Evolutionary conservation across 208 protist species (phyloP).

Genomic region (Trypanosoma melophagium): DNA sequence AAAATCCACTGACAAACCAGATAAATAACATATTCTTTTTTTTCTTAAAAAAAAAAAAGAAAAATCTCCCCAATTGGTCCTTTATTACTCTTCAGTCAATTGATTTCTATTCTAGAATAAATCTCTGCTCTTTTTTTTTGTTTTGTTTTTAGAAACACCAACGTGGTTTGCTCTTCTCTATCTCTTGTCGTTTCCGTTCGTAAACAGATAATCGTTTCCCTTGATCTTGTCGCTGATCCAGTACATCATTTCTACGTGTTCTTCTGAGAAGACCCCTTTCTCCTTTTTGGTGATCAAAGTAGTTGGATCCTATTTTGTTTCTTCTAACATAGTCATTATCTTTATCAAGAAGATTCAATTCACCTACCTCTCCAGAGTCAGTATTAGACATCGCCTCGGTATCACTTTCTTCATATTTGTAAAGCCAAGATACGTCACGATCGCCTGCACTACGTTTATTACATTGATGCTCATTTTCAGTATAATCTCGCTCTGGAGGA

Average conservation of each 20-base stretch:
- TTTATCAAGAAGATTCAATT: neutral
- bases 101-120: neutral
- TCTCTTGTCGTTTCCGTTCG: conserved; percentile 30
- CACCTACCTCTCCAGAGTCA: conserved; percentile 15
- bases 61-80: neutral
- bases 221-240: neutral
- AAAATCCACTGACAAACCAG: neutral
- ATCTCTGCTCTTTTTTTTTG: conserved; percentile 1
- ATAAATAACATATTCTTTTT: neutral
- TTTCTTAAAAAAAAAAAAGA: neutral
- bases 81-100: neutral
- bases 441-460: neutral
- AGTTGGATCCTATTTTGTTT: neutral
- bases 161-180: conserved; percentile 27
- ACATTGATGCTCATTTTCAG: neutral
- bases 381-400: conserved; percentile 18
- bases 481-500: neutral
- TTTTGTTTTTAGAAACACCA: conserved; percentile 35
- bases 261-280: neutral
- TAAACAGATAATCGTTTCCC: conserved; percentile 25
- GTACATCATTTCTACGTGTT: neutral
- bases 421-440: conserved; percentile 24
- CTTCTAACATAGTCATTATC: neutral
- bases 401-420: conserved; percentile 27
- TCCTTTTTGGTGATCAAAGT: neutral